Percentiles rank a stretch among this genome's conserved stretches.
Conservation (phyloP, 2,329 filamentous ascomycete species). For the Colletotrichum sp. region DNA sequence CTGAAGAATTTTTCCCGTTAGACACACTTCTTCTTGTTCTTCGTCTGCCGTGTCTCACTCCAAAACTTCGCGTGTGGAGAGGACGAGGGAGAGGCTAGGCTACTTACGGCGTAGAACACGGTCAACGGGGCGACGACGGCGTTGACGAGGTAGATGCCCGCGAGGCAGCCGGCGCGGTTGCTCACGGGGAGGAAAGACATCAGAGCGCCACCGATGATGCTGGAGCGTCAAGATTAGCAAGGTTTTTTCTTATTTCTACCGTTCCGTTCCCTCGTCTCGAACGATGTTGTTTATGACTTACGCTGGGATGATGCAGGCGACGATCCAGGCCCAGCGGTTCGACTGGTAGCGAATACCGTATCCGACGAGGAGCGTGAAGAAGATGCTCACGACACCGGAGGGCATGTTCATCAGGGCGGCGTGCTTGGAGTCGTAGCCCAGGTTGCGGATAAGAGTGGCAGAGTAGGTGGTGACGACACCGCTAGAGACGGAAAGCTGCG, state of each 20-base stretch:
- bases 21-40: not conserved
- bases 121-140: conserved; percentile 50
- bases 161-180: conserved; percentile 51
- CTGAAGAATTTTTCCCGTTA: conserved; percentile 25
- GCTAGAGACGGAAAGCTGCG: conserved; percentile 51
- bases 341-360: conserved; percentile 50
- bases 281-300: conserved; percentile 25
- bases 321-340: conserved; percentile 55
- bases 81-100: not conserved
- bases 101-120: conserved; percentile 48
- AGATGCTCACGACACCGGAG: conserved; percentile 56
- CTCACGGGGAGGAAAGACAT: conserved; percentile 56
- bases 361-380: conserved; percentile 54
- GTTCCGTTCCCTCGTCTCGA: not conserved
- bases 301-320: conserved; percentile 53
- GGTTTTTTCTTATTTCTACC: not conserved
- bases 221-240: conserved; percentile 17
- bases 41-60: not conserved
- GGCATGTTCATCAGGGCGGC: conserved; percentile 61
- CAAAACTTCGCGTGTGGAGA: not conserved
- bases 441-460: conserved; percentile 53
- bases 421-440: conserved; percentile 48
- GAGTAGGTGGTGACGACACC: conserved; percentile 62
- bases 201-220: conserved; percentile 52
- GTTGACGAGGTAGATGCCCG: conserved; percentile 56